Evolutionary conservation across 371 early-diverging fungal species (phyloP), one percentile per base, ranked within the genome.

Genomic region (Lichtheimia ramosa): DNA sequence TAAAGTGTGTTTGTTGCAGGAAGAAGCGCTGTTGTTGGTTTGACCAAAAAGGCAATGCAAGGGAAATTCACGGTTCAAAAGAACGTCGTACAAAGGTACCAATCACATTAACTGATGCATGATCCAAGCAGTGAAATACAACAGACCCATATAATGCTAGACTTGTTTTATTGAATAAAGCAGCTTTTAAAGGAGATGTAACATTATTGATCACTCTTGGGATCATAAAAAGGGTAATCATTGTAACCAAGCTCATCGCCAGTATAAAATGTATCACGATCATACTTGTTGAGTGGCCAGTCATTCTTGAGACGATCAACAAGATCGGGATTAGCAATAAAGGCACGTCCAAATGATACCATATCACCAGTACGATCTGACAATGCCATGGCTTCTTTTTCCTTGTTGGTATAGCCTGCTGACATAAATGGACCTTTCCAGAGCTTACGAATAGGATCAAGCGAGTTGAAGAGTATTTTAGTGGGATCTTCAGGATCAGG

Each of bases 291-390:
- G 23, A 74, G 48, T 0, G 56, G 48, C 63, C 59, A 71, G 5
- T 43, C 56, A n/a, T 71, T 62, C 52, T 61, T 54, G 42, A 75
- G 54, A 12, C 76, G 60, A 16, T 64, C 40, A 7, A 55, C 61
- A 48, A 72, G 60, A 61, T 75, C 76, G n/a, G 73, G 76, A 14
- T 75, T 75, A 34, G 76, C 64, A 53, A 75, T 68, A 24, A 68
- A 75, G 6, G 65, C 23, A 16, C 76, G 68, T 13, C 73, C 73
- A 50, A 72, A 62, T 0, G 70, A 73, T 27, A 70, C 56, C 20
- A 68, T 43, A 51, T 73, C 61, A 13, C 61, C 71, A 1, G 64
- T 57, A 12, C 54, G 20, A 28, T 70, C 66, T 16, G 69, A 64
- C 25, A 54, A 41, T 23, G 64, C 51, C 16, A 48, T 42, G 15